phyloP scores from a whole-genome alignment of 1,139 yeast species.

The Candida frijolesensis region DNA sequence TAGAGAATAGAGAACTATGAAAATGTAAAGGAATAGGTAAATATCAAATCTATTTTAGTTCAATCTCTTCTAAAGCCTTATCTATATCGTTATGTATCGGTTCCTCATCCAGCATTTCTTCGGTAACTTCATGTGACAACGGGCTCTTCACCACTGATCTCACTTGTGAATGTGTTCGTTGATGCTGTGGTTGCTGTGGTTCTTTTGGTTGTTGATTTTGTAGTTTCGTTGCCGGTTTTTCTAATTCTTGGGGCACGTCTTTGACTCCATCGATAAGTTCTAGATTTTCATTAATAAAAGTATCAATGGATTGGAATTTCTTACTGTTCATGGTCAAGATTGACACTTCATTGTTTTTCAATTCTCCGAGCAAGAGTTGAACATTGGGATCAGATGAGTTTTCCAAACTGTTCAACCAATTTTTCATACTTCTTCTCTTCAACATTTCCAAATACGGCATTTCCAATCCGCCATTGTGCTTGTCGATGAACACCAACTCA shows the following conservation, averaged over 20 bases:
- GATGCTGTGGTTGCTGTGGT: conserved; percentile 1
- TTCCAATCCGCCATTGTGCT: conserved; percentile 39
- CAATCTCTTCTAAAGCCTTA: conserved; percentile 13
- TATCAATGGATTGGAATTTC: conserved; percentile 28
- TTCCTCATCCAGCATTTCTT: conserved; percentile 5
- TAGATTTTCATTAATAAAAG: conserved; percentile 31
- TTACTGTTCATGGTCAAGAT: conserved; percentile 20
- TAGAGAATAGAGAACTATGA: neutral
- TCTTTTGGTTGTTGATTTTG: neutral
- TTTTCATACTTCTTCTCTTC: conserved; percentile 32
- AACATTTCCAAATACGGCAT: conserved; percentile 69
- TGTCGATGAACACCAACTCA: conserved; percentile 66
- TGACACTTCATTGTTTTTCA: conserved; percentile 24
- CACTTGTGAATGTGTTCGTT: conserved; percentile 1
- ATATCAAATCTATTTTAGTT: conserved; percentile 7
- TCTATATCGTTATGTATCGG: conserved; percentile 6
- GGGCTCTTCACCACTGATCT: conserved; percentile 12
- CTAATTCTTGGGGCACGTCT: neutral
- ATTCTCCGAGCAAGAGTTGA: conserved; percentile 25
- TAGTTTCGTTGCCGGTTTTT: neutral
- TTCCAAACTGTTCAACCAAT: conserved; percentile 35
- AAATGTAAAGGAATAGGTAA: neutral
- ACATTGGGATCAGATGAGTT: conserved; percentile 17
- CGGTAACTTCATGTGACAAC: conserved; percentile 15
- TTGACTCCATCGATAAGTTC: conserved; percentile 16